Conservation (phyloP, 2,329 filamentous ascomycete species). For the Chrysoporthe austroafricana region DNA sequence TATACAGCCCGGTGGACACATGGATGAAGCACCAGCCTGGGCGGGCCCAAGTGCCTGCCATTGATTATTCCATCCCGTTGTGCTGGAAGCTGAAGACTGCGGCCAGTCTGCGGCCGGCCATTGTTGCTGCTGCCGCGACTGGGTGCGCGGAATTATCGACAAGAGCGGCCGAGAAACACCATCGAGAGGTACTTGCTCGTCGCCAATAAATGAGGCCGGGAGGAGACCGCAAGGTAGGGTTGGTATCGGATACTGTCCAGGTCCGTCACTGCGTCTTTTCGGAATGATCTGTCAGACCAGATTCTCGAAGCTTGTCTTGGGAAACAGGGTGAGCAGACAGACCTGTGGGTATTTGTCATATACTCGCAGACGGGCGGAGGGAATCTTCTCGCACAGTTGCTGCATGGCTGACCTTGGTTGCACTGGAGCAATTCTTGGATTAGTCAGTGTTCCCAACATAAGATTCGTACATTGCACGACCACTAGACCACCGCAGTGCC, state of each 20-base stretch:
- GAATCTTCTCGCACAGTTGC: slow-evolving; percentile 56
- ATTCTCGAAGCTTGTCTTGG: neutral
- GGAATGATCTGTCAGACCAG: neutral
- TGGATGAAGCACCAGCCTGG: neutral
- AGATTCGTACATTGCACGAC: neutral
- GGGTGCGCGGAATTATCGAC: neutral
- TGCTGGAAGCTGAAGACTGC: too few species aligned
- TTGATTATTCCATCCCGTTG: neutral
- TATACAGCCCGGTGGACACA: slow-evolving; percentile 34
- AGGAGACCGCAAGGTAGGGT: slow-evolving; percentile 22
- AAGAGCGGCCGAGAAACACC: slow-evolving; percentile 30
- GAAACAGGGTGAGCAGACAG: neutral
- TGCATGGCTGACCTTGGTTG: slow-evolving; percentile 57
- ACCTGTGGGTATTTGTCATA: slow-evolving; percentile 35
- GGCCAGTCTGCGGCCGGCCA: neutral
- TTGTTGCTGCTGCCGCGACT: slow-evolving; percentile 6
- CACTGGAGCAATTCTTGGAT: slow-evolving; percentile 43
- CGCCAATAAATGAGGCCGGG: slow-evolving; percentile 23
- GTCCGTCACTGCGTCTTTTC: slow-evolving; percentile 15
- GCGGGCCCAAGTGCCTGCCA: slow-evolving; percentile 8
- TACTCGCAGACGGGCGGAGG: slow-evolving; percentile 57
- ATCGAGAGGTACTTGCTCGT: slow-evolving; percentile 25
- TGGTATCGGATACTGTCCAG: slow-evolving; percentile 1
- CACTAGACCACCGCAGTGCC: neutral
- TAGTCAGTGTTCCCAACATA: slow-evolving; percentile 6